Evolutionary conservation across 2,329 filamentous ascomycete species (phyloP).

Genomic region (Zymoseptoria pseudotritici): DNA sequence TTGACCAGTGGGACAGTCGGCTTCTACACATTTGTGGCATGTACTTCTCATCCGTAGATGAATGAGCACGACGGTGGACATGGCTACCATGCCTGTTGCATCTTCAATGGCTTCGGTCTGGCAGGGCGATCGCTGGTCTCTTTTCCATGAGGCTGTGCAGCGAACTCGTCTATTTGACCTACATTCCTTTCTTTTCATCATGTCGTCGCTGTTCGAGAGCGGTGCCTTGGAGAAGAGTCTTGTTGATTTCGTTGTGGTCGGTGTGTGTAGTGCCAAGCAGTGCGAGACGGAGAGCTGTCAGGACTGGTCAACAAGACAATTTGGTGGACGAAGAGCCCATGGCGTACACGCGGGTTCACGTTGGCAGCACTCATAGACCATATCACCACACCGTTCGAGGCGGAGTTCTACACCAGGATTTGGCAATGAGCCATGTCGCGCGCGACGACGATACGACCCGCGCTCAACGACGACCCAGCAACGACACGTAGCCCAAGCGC

Average conservation of each 20-base stretch:
- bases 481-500: not conserved
- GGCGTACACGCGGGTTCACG: too few relatives aligned
- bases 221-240: not conserved
- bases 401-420: not conserved
- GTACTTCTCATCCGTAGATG: not conserved
- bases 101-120: not conserved
- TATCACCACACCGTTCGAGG: too few relatives aligned
- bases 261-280: too few relatives aligned
- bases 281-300: too few relatives aligned
- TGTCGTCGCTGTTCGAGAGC: not conserved
- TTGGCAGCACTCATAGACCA: too few relatives aligned
- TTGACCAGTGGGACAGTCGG: too few relatives aligned
- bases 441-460: too few relatives aligned
- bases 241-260: not conserved
- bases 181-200: not conserved
- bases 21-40: not conserved
- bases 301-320: too few relatives aligned
- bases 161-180: not conserved
- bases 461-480: not conserved
- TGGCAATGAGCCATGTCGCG: not conserved
- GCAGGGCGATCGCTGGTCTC: not conserved
- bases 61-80: not conserved
- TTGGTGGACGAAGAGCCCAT: too few relatives aligned
- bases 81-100: not conserved
- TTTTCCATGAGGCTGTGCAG: not conserved